Evolutionary conservation across 257 asterid species (phyloP), one percentile per base, ranked within the genome.

Genomic region (Solanum virginianum): DNA sequence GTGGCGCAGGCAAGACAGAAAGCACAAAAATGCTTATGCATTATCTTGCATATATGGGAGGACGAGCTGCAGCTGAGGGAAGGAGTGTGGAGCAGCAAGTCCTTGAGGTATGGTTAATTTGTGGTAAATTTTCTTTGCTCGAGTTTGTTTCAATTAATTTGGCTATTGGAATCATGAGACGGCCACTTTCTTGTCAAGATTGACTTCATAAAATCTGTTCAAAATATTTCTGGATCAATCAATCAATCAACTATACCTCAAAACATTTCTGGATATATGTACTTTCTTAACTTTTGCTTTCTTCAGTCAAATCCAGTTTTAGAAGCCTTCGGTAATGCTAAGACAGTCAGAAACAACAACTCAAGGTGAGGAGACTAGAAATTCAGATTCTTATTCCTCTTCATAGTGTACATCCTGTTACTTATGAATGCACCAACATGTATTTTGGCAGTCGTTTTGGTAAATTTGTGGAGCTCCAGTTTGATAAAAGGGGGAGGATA

Each of bases 1-100:
- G 99, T 85, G 99, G 98, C 87, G 99, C 98, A 39, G 99, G 99
- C 51, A 95, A 95, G 93, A 95, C 99, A 80, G 99, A 95, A 88
- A 93, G 95, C 91, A 95, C 98, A 24, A 95, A 94, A 85, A 91
- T 90, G 92, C 92, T 95, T 72, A 95, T 95, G 99, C 89, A 89
- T 16, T 95, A 94, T 91, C 97, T 95, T 90, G 98, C 98, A 65
- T 92, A 89, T 87, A 92, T 95, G 95, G 98, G 98, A 77, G 98
- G 98, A 53, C 88, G 93, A 60, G 91, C 92, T 18, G 90, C 85
- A 81, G 57, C 85, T 63, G 98, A 92, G 86, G 97, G 95, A 68
- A 90, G 91, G 82, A 87, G 90, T 24, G 98, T 95, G 83, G 97
- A 93, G 90, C 97, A 95, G 92, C 93, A 94, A 94, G 98, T 95